Percentiles rank a stretch among this genome's conserved stretches.
phyloP scores from a whole-genome alignment of 768 basidiomycete species.

The Rhizopogon roseolus region DNA sequence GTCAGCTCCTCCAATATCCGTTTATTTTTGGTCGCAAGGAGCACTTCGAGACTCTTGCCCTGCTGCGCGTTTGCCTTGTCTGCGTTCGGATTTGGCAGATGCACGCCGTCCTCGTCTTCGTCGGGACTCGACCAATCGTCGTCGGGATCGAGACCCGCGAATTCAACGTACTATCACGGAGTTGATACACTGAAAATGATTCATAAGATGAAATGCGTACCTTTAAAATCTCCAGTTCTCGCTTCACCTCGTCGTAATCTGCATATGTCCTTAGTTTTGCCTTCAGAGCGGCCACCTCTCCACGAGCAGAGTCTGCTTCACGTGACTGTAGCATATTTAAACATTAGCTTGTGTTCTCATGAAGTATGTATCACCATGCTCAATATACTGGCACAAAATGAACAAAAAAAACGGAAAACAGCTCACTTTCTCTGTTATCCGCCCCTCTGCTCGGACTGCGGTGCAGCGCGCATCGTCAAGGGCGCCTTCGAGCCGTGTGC shows the following conservation, averaged over 20 bases:
- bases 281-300: constrained; percentile 67
- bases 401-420: too few species aligned
- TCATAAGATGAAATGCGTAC: constrained; percentile 34
- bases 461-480: constrained; percentile 41
- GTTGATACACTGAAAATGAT: background rate
- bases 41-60: constrained; percentile 82
- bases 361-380: background rate
- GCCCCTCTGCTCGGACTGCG: background rate
- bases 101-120: constrained; percentile 46
- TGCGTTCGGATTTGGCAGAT: constrained; percentile 86
- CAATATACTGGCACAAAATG: too few species aligned
- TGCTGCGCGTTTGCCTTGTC: constrained; percentile 73
- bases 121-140: constrained; percentile 38
- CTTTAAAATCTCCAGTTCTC: constrained; percentile 98
- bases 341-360: background rate
- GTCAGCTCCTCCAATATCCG: constrained; percentile 90
- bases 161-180: constrained; percentile 81
- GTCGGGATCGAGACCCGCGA: constrained; percentile 76
- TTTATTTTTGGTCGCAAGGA: constrained; percentile 92
- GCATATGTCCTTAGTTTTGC: constrained; percentile 63
- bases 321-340: background rate
- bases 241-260: constrained; percentile 97
- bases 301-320: background rate
- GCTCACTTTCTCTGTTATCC: background rate
- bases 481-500: constrained; percentile 59